Percentiles rank a stretch among this genome's conserved stretches.
Evolutionary conservation across 1,139 yeast species (phyloP).

Genomic region (Taphrina pruni): DNA sequence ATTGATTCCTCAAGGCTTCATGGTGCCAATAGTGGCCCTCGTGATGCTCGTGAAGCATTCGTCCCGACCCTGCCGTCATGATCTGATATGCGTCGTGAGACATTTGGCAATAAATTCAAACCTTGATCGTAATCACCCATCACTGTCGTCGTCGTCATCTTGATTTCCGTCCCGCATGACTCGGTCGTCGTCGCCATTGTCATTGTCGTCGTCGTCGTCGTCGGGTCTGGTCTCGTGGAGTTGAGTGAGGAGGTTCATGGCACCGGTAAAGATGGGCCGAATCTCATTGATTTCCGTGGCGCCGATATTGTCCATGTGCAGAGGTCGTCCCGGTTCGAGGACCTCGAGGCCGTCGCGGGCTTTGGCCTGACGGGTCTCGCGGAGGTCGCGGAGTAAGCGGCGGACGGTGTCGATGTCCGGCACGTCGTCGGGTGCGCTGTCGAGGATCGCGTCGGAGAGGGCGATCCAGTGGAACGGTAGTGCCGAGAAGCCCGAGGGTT

Average conservation of each 20-base stretch:
- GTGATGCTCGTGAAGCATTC: too few relatives aligned
- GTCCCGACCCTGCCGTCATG: too few relatives aligned
- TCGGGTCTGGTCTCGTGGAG: conserved; percentile 35
- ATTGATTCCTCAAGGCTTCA: too few relatives aligned
- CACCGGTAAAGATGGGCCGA: conserved; percentile 75
- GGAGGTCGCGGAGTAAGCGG: conserved; percentile 75
- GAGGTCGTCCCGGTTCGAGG: conserved; percentile 74
- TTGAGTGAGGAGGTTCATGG: conserved; percentile 75
- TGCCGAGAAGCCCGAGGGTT: conserved; percentile 58
- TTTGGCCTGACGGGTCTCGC: conserved; percentile 82
- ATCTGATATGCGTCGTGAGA: too few relatives aligned
- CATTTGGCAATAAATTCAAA: too few relatives aligned
- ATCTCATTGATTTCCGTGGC: conserved; percentile 84
- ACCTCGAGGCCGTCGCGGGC: conserved; percentile 77
- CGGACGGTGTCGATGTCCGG: conserved; percentile 67
- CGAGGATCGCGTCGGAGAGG: conserved; percentile 68
- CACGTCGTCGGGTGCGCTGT: conserved; percentile 75
- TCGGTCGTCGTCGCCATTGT: conserved; percentile 13
- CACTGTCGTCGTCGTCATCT: conserved; percentile 15
- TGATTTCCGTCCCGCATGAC: not conserved
- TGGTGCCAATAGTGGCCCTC: too few relatives aligned
- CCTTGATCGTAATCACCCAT: not conserved
- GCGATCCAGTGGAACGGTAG: conserved; percentile 92
- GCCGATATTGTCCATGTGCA: conserved; percentile 82
- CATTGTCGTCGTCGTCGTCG: conserved; percentile 22